These are phyloP conservation scores for Ustilago sp. DNA, from an alignment of 1,284 basidiomycete species.

Conservation along the genomic window DNA sequence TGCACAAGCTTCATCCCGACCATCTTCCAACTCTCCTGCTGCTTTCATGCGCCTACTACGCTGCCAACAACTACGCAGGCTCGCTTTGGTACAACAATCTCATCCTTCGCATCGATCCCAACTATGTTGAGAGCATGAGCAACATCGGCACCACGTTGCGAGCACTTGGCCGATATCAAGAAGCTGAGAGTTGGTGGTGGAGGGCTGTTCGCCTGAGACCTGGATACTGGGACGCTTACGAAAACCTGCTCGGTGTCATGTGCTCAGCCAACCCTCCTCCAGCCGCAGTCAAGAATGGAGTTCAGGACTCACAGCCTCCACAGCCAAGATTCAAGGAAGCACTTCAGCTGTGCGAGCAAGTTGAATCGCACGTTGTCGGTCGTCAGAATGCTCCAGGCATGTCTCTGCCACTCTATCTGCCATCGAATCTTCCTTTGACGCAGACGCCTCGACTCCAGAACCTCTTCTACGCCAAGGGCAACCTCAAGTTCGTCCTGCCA, in stretches of 20 bases:
- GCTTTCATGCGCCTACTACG: constrained; percentile 66
- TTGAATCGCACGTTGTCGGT: constrained; percentile 58
- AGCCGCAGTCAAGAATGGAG: background rate
- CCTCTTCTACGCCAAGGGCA: constrained; percentile 72
- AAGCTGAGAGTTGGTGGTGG: constrained; percentile 73
- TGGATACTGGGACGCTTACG: constrained; percentile 71
- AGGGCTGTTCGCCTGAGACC: constrained; percentile 71
- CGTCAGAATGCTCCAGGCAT: constrained; percentile 16
- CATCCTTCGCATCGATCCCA: constrained; percentile 69
- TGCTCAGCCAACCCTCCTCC: constrained; percentile 61
- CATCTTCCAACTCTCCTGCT: constrained; percentile 65
- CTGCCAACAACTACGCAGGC: constrained; percentile 57
- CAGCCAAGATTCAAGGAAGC: constrained; percentile 69
- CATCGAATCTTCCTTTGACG: constrained; percentile 62
- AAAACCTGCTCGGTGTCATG: constrained; percentile 72
- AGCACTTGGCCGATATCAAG: constrained; percentile 69
- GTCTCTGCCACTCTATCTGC: constrained; percentile 44
- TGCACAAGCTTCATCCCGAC: constrained; percentile 60
- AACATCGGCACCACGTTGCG: constrained; percentile 74
- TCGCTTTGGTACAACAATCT: constrained; percentile 70
- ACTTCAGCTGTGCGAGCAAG: constrained; percentile 70
- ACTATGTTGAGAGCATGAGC: constrained; percentile 71
- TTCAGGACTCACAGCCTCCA: constrained; percentile 8
- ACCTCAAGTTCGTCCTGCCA: constrained; percentile 69
- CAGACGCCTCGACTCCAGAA: constrained; percentile 72